Evolutionary conservation across 2,329 filamentous ascomycete genomes (phyloP), one percentile per base, ranked within the genome.

Genomic region (Neofusicoccum cordaticola): DNA sequence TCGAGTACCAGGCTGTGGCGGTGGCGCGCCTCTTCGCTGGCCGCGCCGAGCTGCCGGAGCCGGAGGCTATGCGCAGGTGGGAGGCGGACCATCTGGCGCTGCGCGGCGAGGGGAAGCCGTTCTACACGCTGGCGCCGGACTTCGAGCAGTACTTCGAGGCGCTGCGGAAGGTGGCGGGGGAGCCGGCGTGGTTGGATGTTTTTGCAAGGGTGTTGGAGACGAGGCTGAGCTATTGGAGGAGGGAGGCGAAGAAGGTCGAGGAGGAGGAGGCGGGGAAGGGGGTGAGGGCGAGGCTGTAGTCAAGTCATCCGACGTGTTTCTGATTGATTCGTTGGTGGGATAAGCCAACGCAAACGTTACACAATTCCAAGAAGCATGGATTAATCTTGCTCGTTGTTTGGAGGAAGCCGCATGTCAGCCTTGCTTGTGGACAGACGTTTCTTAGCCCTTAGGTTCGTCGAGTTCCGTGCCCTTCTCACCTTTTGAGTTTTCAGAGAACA

Each of bases 1-100:
- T 66, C 62, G 68, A 69, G 31, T 68, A 67, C 22, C 68, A 69
- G 45, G 68, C 67, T 8, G 68, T 69, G 2, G 68, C 68, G 13
- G 66, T 66, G 4, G 68, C 68, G 3, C 63, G 68, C 4, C 60
- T 64, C 2, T 51, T 68, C 15, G 67, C 68, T 2, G 65, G 65
- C 2, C 65, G 66, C 17, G 65, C 63, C 9, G 44, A 60, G 0
- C 50, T 69, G 13, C 67, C 68, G 11, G 64, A 66, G 2, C 15
- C 42, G 2, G 44, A 31, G 2, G 65, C 60, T 13, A 63, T 66
- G 51, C 60, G 62, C 13, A 53, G 48, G 5, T 69, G 68, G 67
- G 60, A 67, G 31, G 37, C 52, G 1, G 47, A 57, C 17, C 37
- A 66, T 4, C 50, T 69, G 19, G 53, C 61, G 27, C 57, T 64